Base-by-base conservation (phyloP, 768 basidiomycete genomes). In the Amanita pseudoporphyria region DNA sequence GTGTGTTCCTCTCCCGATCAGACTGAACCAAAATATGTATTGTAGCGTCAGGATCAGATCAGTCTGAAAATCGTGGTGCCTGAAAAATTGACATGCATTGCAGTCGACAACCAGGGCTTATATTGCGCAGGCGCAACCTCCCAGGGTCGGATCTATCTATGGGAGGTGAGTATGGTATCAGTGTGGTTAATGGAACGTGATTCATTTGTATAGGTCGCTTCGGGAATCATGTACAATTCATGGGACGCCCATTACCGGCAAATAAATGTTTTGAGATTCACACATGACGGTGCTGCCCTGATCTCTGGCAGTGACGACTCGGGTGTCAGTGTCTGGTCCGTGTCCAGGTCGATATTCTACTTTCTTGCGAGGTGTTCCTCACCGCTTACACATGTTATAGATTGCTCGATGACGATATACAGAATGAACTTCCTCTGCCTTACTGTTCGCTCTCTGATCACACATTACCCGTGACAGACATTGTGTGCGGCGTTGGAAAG, bases 171-270 rank as follows among this genome's bases (percentile, higher is more conserved):
- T 75, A 40, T 50, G 16, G 51, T n/a, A 38, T 43, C 19, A 22
- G 21, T 18, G 14, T 24, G 44, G 21, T 16, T 21, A 42, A 26
- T 47, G 33, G 43, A 48, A 52, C 38, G 49, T 47, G 19, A 56
- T 19, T 35, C 36, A 26, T 42, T 37, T 31, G 16, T 48, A 52
- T 67, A 96, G 92, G 73, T 91, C 56, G 73, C 86, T 9, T 96
- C 94, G n/a, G 94, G 94, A n/a, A 82, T 94, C 47, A 70, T 97
- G 40, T 91, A 82, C 70, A 81, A 85, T 56, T 78, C 87, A 0
- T 93, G 93, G 81, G 94, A 97, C 53, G 94, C 94, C 14, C 95
- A 98, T 64, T 99, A 98, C 68, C 87, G 95, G 51, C 76, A 82
- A 61, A 77, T 97, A 46, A 87, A 79, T 53, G 82, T 85, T 7